phyloP scores from a whole-genome alignment of 169 alveolate genomes.

The Haemoproteus tartakovskyi region DNA sequence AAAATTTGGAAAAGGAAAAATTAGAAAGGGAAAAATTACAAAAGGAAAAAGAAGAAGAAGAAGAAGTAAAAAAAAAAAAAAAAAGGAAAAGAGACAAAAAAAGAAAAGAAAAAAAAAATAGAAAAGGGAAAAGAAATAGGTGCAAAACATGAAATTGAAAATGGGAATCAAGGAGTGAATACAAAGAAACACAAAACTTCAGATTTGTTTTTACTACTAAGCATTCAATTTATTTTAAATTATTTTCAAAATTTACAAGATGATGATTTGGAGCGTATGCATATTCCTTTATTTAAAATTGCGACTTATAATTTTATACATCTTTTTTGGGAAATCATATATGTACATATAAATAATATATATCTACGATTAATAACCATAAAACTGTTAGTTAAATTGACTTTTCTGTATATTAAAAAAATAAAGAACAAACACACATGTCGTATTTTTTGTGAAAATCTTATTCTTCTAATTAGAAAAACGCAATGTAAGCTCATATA shows the following conservation, averaged over 20 bases:
- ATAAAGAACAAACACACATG: constrained; percentile 19
- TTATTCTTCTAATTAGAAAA: too few species aligned
- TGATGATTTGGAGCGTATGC: constrained; percentile 6
- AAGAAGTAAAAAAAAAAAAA: too few species aligned
- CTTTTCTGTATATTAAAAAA: constrained; percentile 11
- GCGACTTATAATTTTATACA: constrained; percentile 26
- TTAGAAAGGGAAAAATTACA: too few species aligned
- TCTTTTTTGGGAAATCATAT: constrained; percentile 35
- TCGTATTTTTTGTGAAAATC: too few species aligned
- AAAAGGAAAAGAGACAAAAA: too few species aligned
- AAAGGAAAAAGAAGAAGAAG: too few species aligned
- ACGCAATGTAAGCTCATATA: constrained; percentile 36
- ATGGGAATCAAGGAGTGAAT: too few species aligned
- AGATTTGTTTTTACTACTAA: constrained; percentile 28
- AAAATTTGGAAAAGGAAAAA: too few species aligned
- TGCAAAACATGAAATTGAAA: too few species aligned
- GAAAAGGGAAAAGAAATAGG: too few species aligned
- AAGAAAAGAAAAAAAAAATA: too few species aligned
- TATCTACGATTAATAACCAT: constrained; percentile 29
- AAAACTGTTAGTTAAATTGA: constrained; percentile 26
- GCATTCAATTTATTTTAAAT: constrained; percentile 52
- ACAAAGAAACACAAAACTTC: constrained; percentile 53
- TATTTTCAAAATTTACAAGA: constrained; percentile 7
- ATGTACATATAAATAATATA: constrained; percentile 57
- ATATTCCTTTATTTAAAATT: constrained; percentile 33